Base-by-base conservation (phyloP, 805 yeast species). In the Wickerhamia fluorescens region DNA sequence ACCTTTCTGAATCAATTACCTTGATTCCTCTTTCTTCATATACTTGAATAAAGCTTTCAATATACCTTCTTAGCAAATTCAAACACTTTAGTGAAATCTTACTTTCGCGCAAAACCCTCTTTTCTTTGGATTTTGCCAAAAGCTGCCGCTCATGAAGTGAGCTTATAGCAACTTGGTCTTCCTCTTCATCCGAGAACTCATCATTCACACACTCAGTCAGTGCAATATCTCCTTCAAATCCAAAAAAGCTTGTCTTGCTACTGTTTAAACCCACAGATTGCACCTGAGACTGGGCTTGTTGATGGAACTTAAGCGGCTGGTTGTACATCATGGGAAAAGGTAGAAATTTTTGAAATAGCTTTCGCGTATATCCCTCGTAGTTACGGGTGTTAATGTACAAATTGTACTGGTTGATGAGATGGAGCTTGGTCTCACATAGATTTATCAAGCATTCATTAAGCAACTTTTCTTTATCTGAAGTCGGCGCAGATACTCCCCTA, bases 301-400 rank as follows among this genome's bases (percentile, higher is more conserved):
- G 45, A 40, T 63, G 64, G 33, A 62, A 60, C 23, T 53, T 57
- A 21, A 73, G 38, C 1, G 88, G 87, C 14, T 78, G 74, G 36
- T 71, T 72, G 47, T 79, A 80, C 69, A 79, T 83, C 71, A 78
- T 67, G 7, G 88, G 89, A 56, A 80, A 81, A 5, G 83, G 79
- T 12, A 79, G 51, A 32, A 72, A 66, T 4, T 56, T 41, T 24
- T 63, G 57, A 45, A 78, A 78, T 11, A 68, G 42, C 14, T 68
- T 68, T 36, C 84, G 61, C 4, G 86, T 71, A 40, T 66, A 76
- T 8, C 58, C 48, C 34, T 73, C 80, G 49, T 78, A 81, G 47
- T 81, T 80, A 11, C 50, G 53, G 16, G 66, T 61, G 41, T 75
- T 71, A 25, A 77, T 51, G 40, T 70, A 78, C 20, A 75, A 49